Evolutionary conservation across 441 rosid species (phyloP), one percentile per base, ranked within the genome.

Genomic region (Populus hybrid): DNA sequence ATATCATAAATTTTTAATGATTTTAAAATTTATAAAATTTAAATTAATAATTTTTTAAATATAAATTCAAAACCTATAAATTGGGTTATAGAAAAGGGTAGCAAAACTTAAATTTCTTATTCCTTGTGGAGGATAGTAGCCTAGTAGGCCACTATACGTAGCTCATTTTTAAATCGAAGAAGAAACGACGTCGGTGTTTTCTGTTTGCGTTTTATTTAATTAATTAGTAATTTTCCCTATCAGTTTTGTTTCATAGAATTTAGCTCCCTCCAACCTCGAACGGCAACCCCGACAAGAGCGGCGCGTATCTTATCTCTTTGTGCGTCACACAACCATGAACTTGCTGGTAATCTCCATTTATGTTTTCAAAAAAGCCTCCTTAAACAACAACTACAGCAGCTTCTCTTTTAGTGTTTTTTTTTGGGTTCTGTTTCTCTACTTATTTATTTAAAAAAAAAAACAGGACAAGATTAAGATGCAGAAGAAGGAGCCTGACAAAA

Each of bases 391-490:
- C 23, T 10, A 24, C 18, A 5, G 12, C 57, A 21, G 28, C 34
- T 1, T 5, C 0, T 16, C 20, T 46, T 28, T 46, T 18, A 21
- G 5, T 71, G 65, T 40, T 66, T 77, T 73, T 79, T 69, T 76
- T 75, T 64, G 64, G 42, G 36, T 50, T 40, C 35, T 57, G 5
- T 63, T 42, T 20, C 46, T 38, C 10, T 26, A 1, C 66, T 67
- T 28, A 4, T 12, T 36, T 34, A 61, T 18, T 67, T 28, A 16
- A 16, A 73, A 16, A 9, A 24, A 72, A 24, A 68, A 83, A 69
- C 36, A 90, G 93, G 89, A 86, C 83, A 91, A 83, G 76, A 77
- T 90, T 77, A 89, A 61, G 85, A 72, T 84, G 87, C 83, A 75
- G 83, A 86, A 88, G 88, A 88, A 89, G 84, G 89, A 87, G 77